A percentile compares a stretch with the other conserved stretches of the same genome.
Evolutionary conservation across 306 rosid species (phyloP).

Genomic region (Ormosia emarginata): DNA sequence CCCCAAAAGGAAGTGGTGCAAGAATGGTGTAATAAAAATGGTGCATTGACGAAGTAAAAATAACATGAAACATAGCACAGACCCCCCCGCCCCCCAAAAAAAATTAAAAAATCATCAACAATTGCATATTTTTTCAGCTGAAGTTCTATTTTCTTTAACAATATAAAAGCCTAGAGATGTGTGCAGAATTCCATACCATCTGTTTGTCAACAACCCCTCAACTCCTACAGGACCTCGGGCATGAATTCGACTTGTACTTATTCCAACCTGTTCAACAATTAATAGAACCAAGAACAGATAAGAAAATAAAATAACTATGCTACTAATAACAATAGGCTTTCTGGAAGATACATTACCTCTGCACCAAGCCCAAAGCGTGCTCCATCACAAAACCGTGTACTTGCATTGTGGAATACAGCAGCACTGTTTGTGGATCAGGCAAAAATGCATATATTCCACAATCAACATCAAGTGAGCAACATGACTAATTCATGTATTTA

Average conservation of each 20-base stretch:
- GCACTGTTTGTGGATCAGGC: constrained; percentile 44
- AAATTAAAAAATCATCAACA: neutral
- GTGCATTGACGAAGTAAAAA: neutral
- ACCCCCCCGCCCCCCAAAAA: neutral
- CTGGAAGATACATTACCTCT: constrained; percentile 54
- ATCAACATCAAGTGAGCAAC: neutral
- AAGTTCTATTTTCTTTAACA: neutral
- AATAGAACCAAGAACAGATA: neutral
- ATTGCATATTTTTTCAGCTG: neutral
- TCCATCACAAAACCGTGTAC: constrained; percentile 73
- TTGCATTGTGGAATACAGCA: constrained; percentile 85
- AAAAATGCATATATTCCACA: neutral
- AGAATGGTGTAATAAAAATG: neutral
- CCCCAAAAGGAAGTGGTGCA: neutral
- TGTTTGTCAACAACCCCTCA: constrained; percentile 78
- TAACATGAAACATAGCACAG: neutral
- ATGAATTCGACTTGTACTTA: constrained; percentile 73
- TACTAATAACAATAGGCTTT: neutral
- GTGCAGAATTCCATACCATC: constrained; percentile 60
- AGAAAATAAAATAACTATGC: neutral
- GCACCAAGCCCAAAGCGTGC: constrained; percentile 83
- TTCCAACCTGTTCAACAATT: constrained; percentile 64
- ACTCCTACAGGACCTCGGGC: constrained; percentile 98
- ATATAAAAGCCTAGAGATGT: neutral
- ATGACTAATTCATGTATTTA: neutral